These are phyloP conservation scores for Xylariomycetidae sp. DNA, from an alignment of 2,329 filamentous ascomycete genomes.

Conservation along the genomic window DNA sequence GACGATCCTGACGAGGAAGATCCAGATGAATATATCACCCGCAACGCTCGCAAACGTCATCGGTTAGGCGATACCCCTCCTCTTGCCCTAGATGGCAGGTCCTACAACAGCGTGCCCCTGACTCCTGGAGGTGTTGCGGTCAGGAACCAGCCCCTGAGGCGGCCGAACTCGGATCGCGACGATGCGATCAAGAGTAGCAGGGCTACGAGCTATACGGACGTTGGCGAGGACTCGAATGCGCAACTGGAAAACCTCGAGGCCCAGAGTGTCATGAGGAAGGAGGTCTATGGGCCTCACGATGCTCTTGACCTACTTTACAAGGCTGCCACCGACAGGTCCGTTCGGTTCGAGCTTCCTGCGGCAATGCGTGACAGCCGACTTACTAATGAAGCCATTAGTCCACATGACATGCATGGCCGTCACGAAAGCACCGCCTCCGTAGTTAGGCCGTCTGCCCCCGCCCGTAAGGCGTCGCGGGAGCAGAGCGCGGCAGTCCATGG, in stretches of 20 bases:
- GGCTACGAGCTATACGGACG: slow-evolving; percentile 24
- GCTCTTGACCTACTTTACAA: slow-evolving; percentile 88
- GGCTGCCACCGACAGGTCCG: slow-evolving; percentile 64
- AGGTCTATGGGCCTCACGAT: slow-evolving; percentile 88
- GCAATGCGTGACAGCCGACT: slow-evolving; percentile 7
- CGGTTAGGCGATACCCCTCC: slow-evolving; percentile 44
- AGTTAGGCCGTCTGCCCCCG: slow-evolving; percentile 19
- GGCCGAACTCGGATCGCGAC: slow-evolving; percentile 44
- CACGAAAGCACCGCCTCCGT: slow-evolving; percentile 19
- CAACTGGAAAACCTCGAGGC: slow-evolving; percentile 63
- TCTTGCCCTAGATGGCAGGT: slow-evolving; percentile 37
- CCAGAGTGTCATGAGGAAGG: slow-evolving; percentile 59
- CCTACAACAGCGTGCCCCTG: slow-evolving; percentile 53
- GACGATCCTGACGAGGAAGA: slow-evolving; percentile 55
- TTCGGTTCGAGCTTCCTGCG: slow-evolving; percentile 15
- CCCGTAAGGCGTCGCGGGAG: slow-evolving; percentile 16
- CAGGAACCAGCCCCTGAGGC: slow-evolving; percentile 59
- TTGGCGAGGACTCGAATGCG: slow-evolving; percentile 52
- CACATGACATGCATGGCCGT: slow-evolving; percentile 22
- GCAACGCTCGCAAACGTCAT: slow-evolving; percentile 68
- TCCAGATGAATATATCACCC: slow-evolving; percentile 63
- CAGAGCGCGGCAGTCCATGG: slow-evolving; percentile 15
- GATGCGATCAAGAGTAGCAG: slow-evolving; percentile 28
- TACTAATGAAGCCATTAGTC: slow-evolving; percentile 21
- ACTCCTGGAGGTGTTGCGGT: slow-evolving; percentile 64